phyloP scores from a whole-genome alignment of 1,284 basidiomycete genomes.

The Ustilago lituana region DNA sequence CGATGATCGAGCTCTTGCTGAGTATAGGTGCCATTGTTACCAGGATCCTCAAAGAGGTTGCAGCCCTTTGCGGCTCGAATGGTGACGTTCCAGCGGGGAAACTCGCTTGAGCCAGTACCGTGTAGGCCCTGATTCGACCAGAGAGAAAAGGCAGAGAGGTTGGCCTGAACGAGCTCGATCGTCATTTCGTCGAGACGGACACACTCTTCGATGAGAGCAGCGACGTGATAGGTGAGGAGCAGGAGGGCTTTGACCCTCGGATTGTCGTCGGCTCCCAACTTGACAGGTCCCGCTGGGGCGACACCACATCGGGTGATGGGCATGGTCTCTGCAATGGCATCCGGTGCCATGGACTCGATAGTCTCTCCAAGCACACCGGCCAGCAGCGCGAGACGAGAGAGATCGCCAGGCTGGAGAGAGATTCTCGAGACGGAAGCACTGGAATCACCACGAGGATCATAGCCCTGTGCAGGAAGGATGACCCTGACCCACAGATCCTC shows the following conservation, averaged over 20 bases:
- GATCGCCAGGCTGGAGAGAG: constrained; percentile 27
- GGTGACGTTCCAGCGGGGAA: constrained; percentile 43
- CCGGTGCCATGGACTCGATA: constrained; percentile 29
- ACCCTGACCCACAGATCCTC: constrained; percentile 34
- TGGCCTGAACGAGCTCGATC: constrained; percentile 43
- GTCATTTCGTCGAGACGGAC: constrained; percentile 46
- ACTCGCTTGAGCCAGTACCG: constrained; percentile 25
- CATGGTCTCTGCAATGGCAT: constrained; percentile 12
- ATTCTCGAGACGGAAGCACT: neutral
- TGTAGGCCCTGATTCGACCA: constrained; percentile 47
- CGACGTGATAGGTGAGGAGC: constrained; percentile 34
- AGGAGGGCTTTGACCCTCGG: constrained; percentile 24
- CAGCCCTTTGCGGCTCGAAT: constrained; percentile 34
- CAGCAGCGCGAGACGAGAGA: constrained; percentile 35
- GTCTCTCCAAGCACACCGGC: constrained; percentile 40
- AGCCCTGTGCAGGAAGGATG: constrained; percentile 22
- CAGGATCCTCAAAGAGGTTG: constrained; percentile 44
- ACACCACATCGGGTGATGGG: constrained; percentile 13
- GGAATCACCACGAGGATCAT: neutral
- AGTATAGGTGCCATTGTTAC: neutral
- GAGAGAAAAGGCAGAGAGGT: constrained; percentile 38
- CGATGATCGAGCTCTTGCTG: constrained; percentile 38
- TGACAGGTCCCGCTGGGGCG: constrained; percentile 4
- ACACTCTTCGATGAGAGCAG: constrained; percentile 40
- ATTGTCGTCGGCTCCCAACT: constrained; percentile 12